Evolutionary conservation across 2,329 filamentous ascomycete genomes (phyloP).

Genomic region (Aspergillus caelatus): DNA sequence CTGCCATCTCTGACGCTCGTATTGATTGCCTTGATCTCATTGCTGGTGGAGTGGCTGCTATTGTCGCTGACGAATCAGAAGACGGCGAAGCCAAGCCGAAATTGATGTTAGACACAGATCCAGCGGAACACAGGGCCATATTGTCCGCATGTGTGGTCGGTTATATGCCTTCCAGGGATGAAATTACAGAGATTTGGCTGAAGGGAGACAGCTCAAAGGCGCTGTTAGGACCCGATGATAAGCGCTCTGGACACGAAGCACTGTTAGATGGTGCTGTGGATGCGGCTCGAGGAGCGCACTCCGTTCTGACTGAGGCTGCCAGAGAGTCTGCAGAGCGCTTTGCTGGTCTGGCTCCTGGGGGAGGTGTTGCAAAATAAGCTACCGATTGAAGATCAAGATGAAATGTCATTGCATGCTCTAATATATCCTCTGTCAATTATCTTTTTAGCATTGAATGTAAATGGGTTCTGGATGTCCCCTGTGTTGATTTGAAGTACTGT

Average conservation of each 20-base stretch:
- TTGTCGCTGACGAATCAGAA: constrained; percentile 56
- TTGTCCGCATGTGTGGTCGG: constrained; percentile 85
- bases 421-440: constrained; percentile 13
- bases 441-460: constrained; percentile 25
- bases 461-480: background rate
- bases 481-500: no score
- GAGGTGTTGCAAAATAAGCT: constrained; percentile 17
- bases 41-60: constrained; percentile 82
- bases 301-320: constrained; percentile 64
- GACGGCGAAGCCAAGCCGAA: constrained; percentile 28
- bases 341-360: constrained; percentile 25
- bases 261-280: constrained; percentile 66
- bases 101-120: constrained; percentile 75
- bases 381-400: constrained; percentile 29
- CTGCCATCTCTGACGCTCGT: constrained; percentile 88
- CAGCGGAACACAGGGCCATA: constrained; percentile 76
- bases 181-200: constrained; percentile 93
- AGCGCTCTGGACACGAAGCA: constrained; percentile 49
- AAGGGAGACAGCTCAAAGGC: constrained; percentile 66
- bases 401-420: constrained; percentile 20
- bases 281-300: constrained; percentile 61
- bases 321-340: constrained; percentile 57
- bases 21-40: constrained; percentile 95
- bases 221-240: constrained; percentile 35
- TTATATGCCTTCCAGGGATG: constrained; percentile 82